Base-by-base conservation (phyloP, 352 stramenopile genomes). In the Pythium sukuiense region DNA sequence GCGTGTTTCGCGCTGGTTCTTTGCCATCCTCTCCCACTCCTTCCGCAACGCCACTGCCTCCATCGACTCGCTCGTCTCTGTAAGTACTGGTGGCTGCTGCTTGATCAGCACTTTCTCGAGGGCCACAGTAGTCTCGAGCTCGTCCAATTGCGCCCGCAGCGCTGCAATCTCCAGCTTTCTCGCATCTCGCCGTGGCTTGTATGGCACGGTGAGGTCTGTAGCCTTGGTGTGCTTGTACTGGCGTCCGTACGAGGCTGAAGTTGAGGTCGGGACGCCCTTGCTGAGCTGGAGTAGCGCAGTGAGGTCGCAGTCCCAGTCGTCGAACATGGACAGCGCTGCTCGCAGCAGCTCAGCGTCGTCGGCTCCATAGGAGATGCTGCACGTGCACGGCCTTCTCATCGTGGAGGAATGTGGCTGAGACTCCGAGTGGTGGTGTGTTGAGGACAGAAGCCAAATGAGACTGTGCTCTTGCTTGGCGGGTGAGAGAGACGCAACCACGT, bases 21-120 rank as follows among this genome's bases (percentile, higher is more conserved):
- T 9, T 1, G 26, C 26, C 12, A 68, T 68, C 43, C 24, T 37
- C 43, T 63, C 33, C 41, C 61, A 68, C 8, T 68, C 61, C 11
- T 30, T 49, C 14, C 41, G 41, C 18, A 49, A 49, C 18, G 60
- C 39, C 13, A 13, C 6, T 43, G 13, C 45, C 43, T 29, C 37
- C 11, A 14, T n/a, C 6, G 46, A 52, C 12, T 61, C 35, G n/a
- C 20, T 24, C 20, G 20, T 24, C 20, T 37, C 32, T 6, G n/a
- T 48, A 5, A n/a, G 5, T n/a, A 18, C 1, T 16, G 18, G 26
- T 14, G 3, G 6, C 2, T 32, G 1, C 18, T 32, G 1, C 8
- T 32, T 45, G 16, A 55, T 7, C 7, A 39, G 48, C 0, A 33
- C 33, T 8, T 52, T 16, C 41, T 55, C 60, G 7, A 33, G 11